Evolutionary conservation across 176 grass and related monocot species (phyloP).

Genomic region (Canna indica): DNA sequence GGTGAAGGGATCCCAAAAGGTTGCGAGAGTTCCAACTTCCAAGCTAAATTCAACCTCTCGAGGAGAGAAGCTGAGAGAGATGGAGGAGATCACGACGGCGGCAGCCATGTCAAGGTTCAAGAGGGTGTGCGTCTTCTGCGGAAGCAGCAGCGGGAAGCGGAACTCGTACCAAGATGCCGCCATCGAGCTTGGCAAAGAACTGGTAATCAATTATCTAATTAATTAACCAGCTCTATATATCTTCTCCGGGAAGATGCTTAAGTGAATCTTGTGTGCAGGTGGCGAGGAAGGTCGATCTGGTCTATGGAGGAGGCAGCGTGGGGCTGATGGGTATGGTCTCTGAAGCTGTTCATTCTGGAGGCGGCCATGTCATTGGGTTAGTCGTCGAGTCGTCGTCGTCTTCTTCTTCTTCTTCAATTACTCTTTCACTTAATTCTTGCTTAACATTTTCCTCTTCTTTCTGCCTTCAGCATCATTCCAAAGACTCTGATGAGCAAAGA

Average conservation of each 20-base stretch:
- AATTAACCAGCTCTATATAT: background rate
- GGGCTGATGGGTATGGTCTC: constrained; percentile 94
- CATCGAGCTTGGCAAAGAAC: constrained; percentile 74
- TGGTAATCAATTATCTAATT: constrained; percentile 22
- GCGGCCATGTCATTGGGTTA: constrained; percentile 86
- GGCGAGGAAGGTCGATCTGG: constrained; percentile 70
- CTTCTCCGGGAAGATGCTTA: too few species aligned
- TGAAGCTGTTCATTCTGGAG: constrained; percentile 77
- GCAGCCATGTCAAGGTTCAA: constrained; percentile 44
- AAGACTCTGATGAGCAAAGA: constrained; percentile 81
- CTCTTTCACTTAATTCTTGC: background rate
- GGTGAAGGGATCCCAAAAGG: background rate
- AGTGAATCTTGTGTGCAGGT: constrained; percentile 28
- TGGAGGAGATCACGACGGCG: constrained; percentile 2
- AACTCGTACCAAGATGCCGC: constrained; percentile 87
- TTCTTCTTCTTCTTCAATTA: background rate
- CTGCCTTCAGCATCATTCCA: constrained; percentile 50
- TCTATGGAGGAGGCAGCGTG: constrained; percentile 83
- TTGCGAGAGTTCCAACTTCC: background rate
- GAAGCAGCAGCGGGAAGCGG: constrained; percentile 93
- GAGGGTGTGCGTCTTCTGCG: constrained; percentile 96
- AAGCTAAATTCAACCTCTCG: background rate
- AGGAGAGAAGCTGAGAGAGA: background rate
- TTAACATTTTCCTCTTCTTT: background rate
- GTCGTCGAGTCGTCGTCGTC: background rate